Conservation (phyloP, 345 rosid species). For the Geranium rotundifolium region DNA sequence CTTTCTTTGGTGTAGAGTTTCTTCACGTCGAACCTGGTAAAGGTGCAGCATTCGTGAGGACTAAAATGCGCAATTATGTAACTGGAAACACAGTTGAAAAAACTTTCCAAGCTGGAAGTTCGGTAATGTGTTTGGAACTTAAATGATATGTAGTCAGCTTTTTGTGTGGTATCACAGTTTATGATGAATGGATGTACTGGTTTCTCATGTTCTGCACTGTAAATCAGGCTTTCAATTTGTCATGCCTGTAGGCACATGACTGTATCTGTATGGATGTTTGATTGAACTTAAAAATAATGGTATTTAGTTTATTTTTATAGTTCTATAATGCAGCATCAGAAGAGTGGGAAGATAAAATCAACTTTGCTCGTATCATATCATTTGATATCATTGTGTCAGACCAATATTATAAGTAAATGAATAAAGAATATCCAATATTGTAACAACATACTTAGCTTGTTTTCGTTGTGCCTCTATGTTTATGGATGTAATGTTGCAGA, state of each 20-base stretch:
- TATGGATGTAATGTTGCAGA: constrained; percentile 22
- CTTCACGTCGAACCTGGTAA: constrained; percentile 97
- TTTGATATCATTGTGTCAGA: neutral
- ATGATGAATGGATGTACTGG: too few species aligned
- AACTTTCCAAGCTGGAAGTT: constrained; percentile 83
- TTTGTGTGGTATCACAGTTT: neutral
- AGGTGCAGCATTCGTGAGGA: constrained; percentile 94
- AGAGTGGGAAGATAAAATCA: neutral
- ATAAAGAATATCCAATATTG: neutral
- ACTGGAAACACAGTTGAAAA: constrained; percentile 86
- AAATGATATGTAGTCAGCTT: neutral
- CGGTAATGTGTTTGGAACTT: constrained; percentile 29
- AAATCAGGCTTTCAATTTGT: too few species aligned
- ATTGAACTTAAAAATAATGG: too few species aligned
- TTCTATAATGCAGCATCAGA: neutral
- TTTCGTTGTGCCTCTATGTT: neutral
- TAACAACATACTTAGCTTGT: neutral
- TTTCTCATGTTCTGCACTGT: too few species aligned
- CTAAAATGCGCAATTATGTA: constrained; percentile 69
- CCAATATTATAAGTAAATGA: too few species aligned
- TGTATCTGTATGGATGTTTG: too few species aligned
- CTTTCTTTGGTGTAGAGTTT: constrained; percentile 39
- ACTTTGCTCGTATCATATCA: neutral
- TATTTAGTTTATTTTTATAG: too few species aligned
- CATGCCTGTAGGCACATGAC: too few species aligned